Evolutionary conservation across 2,329 filamentous ascomycete species (phyloP).

Genomic region (Monosporascus sp.): DNA sequence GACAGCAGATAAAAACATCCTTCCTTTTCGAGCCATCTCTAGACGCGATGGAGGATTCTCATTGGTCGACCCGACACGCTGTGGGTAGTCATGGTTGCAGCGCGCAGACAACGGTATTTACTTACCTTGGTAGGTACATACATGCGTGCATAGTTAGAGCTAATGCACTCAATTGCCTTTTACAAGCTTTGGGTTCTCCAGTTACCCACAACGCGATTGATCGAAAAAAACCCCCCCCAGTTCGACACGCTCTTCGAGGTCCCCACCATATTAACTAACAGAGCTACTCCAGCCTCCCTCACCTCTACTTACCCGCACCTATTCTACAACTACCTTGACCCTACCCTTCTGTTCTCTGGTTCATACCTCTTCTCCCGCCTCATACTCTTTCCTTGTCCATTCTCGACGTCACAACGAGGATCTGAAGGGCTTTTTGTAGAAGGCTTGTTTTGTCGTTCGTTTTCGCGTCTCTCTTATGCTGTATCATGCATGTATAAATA

Average conservation of each 20-base stretch:
- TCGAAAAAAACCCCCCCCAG: not conserved
- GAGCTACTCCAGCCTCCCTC: not conserved
- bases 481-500: conserved; percentile 21
- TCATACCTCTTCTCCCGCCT: conserved; percentile 7
- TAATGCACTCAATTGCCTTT: no score
- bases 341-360: not conserved
- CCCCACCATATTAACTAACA: not conserved
- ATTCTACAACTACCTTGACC: not conserved
- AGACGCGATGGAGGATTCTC: conserved; percentile 11
- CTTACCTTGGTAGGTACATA: no score
- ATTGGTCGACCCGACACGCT: conserved; percentile 18
- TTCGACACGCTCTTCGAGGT: not conserved
- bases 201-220: not conserved
- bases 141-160: no score
- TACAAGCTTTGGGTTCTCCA: no score
- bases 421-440: not conserved
- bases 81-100: not conserved
- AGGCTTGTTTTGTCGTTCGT: conserved; percentile 16
- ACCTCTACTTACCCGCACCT: not conserved
- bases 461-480: conserved; percentile 5
- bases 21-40: conserved; percentile 22
- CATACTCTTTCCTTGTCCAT: conserved; percentile 4
- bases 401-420: conserved; percentile 13
- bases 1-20: conserved; percentile 25
- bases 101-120: not conserved